Evolutionary conservation across 371 early-diverging fungal genomes (phyloP).

Genomic region (Homolaphlyctis polyrhiza): DNA sequence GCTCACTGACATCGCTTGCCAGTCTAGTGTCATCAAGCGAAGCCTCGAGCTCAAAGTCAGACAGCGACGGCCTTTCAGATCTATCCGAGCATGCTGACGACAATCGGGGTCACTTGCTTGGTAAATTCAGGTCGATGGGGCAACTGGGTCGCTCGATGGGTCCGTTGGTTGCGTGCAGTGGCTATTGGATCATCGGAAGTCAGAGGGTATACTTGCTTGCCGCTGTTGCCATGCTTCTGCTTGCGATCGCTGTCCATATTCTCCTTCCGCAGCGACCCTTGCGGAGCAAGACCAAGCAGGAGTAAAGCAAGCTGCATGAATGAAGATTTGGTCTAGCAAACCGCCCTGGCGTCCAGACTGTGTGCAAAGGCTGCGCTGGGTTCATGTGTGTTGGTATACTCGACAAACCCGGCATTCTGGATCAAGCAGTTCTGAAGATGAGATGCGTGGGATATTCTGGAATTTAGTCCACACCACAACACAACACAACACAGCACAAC

Average conservation of each 20-base stretch:
- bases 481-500: too few relatives aligned
- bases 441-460: too few relatives aligned
- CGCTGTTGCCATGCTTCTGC: constrained; percentile 10
- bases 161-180: constrained; percentile 77
- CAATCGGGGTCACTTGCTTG: constrained; percentile 67
- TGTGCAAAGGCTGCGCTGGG: too few relatives aligned
- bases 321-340: background rate
- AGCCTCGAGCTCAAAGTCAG: background rate
- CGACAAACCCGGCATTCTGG: too few relatives aligned
- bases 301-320: background rate
- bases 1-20: constrained; percentile 77
- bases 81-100: constrained; percentile 27
- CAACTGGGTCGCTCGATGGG: constrained; percentile 91
- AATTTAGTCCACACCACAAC: too few relatives aligned
- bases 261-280: background rate
- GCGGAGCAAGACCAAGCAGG: background rate
- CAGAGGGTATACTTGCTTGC: constrained; percentile 14
- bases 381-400: too few relatives aligned
- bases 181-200: constrained; percentile 83
- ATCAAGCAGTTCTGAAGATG: too few relatives aligned
- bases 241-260: constrained; percentile 5
- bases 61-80: constrained; percentile 12
- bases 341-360: too few relatives aligned
- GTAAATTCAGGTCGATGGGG: constrained; percentile 82
- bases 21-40: constrained; percentile 9